Evolutionary conservation across 495 filamentous ascomycete species (phyloP), one percentile per base, ranked within the genome.

Genomic region (Neurospora intermedia): DNA sequence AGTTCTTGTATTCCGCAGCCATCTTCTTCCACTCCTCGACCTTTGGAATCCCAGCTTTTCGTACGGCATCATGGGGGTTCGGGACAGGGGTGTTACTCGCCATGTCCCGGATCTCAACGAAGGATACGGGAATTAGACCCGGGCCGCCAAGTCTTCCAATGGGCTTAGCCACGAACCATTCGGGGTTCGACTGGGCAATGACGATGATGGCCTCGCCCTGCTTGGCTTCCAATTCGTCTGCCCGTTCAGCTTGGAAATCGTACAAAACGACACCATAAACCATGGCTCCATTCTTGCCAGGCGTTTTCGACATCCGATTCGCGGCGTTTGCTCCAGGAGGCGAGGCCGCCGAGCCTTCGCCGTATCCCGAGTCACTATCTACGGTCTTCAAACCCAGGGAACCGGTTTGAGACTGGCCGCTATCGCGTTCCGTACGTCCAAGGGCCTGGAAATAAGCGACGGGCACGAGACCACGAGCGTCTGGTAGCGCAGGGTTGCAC

Each of bases 11-110:
- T 69, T 98, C 94, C 31, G 94, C 94, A 11, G 96, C 96, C 94
- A 98, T 97, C 84, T 96, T 97, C 87, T 99, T 98, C 96, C 96
- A 99, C 77, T 98, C 96, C 80, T 99, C 96, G 15, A 99, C 96
- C 79, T 91, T 92, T n/a, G 96, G 96, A 54, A 99, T 94, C 10
- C 96, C 96, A 48, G 96, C 96, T 77, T 90, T 88, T 74, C 88
- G 89, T 70, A 99, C 93, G 8, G 96, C 94, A 13, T 94, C 95
- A 42, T 93, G 87, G 6, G 94, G 88, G 81, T 98, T 94, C 10
- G 88, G 80, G 0, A 98, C 94, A 4, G 94, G 87, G 75, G 91
- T 88, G 31, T 94, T 93, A 5, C 91, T 92, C 35, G 91, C 88
- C 93, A 97, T 97, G 80, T 99, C 96, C 76, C 93, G 86, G 72